These are phyloP conservation scores for Paspalum notatum DNA, from an alignment of 176 grass and related monocot species.

Conservation along the genomic window DNA sequence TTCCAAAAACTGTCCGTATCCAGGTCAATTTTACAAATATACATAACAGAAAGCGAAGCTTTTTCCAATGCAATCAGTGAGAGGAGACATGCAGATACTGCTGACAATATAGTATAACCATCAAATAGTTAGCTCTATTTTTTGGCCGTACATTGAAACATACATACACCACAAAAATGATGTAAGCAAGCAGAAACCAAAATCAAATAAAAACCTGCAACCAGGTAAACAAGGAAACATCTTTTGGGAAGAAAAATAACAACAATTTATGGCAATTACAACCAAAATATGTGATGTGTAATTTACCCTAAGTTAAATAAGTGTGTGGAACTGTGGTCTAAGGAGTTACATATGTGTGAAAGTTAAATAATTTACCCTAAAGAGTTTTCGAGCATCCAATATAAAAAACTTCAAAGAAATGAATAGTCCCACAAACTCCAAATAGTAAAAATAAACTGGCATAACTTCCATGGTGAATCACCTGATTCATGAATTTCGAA, in stretches of 20 bases:
- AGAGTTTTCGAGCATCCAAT: constrained; percentile 14
- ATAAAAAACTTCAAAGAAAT: constrained; percentile 20
- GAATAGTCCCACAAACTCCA: neutral
- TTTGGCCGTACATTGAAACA: neutral
- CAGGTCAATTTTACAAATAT: neutral
- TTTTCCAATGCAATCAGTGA: neutral
- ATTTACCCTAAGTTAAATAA: neutral
- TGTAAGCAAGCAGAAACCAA: neutral
- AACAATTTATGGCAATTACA: neutral
- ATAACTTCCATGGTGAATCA: constrained; percentile 34
- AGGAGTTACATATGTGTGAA: neutral
- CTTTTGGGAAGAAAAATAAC: neutral
- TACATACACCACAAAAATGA: constrained; percentile 14
- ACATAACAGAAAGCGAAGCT: neutral
- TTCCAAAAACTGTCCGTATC: neutral
- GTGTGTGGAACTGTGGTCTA: neutral
- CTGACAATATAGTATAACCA: neutral
- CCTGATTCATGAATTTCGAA: constrained; percentile 86
- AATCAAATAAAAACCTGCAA: constrained; percentile 24
- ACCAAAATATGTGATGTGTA: constrained; percentile 12
- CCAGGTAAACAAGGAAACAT: constrained; percentile 5
- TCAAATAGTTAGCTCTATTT: neutral
- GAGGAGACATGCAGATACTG: neutral
- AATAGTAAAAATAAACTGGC: neutral
- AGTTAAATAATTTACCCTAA: neutral